Evolutionary conservation across 495 filamentous ascomycete genomes (phyloP), one percentile per base, ranked within the genome.

Genomic region (Hyaloscypha bicolor): DNA sequence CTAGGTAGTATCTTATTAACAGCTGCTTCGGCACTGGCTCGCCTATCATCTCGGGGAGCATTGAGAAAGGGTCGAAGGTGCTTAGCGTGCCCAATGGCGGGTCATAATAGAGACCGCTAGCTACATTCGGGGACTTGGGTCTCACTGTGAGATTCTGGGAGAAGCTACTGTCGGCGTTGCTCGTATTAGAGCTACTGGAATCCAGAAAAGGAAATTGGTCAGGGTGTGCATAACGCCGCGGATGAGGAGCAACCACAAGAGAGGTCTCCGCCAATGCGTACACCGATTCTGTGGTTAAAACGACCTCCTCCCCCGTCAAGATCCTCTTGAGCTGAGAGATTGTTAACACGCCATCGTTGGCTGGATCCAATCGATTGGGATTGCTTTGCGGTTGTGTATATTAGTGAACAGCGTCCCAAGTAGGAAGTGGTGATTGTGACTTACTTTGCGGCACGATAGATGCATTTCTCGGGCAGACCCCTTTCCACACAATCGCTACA

Each of bases 1-100:
- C 42, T 3, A 71, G n/a, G 29, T 60, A 69, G 30, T 69, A 62
- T n/a, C 37, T 33, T 31, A 69, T 69, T 16, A 69, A 48, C 11
- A 60, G 39, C 31, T 64, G 42, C 37, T 64, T 69, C 3, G 61
- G 61, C 11, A 69, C 25, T 21, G 67, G 61, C 55, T 60, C 62
- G 5, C 45, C 67, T n/a, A 9, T 11, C n/a, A 55, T 64, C n/a
- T 52, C 51, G 4, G 67, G 67, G 11, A 65, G 39, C 6, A 57
- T 32, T 1, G 61, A 60, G 35, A 69, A 69, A 0, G 61, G 67
- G 22, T 69, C 67, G 6, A 52, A 42, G 5, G 61, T 61, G 4
- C 62, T 56, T 2, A 69, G 14, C 12, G 56, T 51, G 16, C 61
- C 56, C 39, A 45, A 42, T 30, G 53, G 63, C 16, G 42, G 35